Evolutionary conservation across 73 alveolate genomes (phyloP), one percentile per base, ranked within the genome.

Genomic region (Breviolum minutum): DNA sequence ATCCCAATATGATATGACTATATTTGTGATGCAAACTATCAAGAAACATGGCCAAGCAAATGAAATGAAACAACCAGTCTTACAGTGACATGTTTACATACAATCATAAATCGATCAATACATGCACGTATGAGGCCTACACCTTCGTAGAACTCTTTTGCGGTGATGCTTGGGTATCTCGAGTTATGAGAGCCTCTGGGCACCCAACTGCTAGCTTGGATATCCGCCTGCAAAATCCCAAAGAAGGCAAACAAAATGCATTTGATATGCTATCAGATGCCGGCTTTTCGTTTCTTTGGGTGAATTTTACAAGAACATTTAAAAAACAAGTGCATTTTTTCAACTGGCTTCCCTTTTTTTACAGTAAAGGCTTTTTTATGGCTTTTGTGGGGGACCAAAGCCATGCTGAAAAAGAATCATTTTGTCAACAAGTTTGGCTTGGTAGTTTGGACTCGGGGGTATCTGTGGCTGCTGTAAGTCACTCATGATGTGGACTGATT

Each of bases 181-280:
- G 69, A 27, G 30, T 64, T 68, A 80, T 80, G 88, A 64, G 88
- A 3, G 16, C 69, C 16, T 64, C 60, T 11, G 88, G 88, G 88
- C 88, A 80, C 69, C 88, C 88, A 29, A 80, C 88, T 6, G 88
- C 69, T 40, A 11, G 32, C 27, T 68, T 80, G 29, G 88, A 80
- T 40, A 30, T 80, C 32, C 88, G 12, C 16, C 26, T 32, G 11
- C 32, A 29, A 30, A 6, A n/a, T 5, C 62, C 88, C n/a, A 32
- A 8, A 8, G 29, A 40, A 6, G 88, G 69, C 32, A 80, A 80
- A 16, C 88, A 80, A 40, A 48, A 80, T 32, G 13, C 22, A n/a
- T 32, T 80, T 11, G 69, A 80, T 16, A 9, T 80, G 7, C 69
- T 80, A n/a, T 30, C 66, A 32, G 88, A 80, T 29, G 48, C 62